Base-by-base conservation (phyloP, 805 yeast species). In the Starmerella bacillaris region DNA sequence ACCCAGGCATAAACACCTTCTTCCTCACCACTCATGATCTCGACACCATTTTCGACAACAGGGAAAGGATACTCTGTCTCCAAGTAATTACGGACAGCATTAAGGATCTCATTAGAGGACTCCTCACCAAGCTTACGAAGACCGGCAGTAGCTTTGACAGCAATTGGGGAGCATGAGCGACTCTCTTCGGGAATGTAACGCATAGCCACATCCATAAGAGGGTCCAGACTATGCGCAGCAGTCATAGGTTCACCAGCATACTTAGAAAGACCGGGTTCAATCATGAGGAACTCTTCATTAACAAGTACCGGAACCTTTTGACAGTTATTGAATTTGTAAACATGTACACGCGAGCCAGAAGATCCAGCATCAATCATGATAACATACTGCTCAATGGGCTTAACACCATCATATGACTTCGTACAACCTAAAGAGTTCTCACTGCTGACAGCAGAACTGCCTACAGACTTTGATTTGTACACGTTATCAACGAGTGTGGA, bases 1-100 rank as follows among this genome's bases (percentile, higher is more conserved):
- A 89, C 78, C 99, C 99, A 89, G 1, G 98, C 98, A 53, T 72
- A 89, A 6, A 89, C 95, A 56, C 98, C 99, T 63, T 92, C 98
- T 48, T 86, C 93, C 40, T 73, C 74, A 46, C 98, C 98, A 40
- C 78, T 83, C 96, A 89, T 86, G 51, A 89, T 79, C 8, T 84
- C 66, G 40, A 89, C 66, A 43, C 95, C 96, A 39, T 82, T 78
- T 8, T 67, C 72, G 33, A 84, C 92, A 33, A 89, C 82, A 2
- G 94, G 77, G 63, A 89, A 89, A 37, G 98, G 98, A 56, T 72
- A 89, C 44, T 82, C 74, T 1, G 60, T 57, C 53, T 78, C 80
- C 43, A 89, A 63, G 51, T 82, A 89, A 8, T 55, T 50, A 53
- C 78, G 67, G 17, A 92, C 95, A 41, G 80, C 79, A 5, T 60